Evolutionary conservation across 768 basidiomycete genomes (phyloP), one percentile per base, ranked within the genome.

Genomic region (Mycena olivaceomarginata): DNA sequence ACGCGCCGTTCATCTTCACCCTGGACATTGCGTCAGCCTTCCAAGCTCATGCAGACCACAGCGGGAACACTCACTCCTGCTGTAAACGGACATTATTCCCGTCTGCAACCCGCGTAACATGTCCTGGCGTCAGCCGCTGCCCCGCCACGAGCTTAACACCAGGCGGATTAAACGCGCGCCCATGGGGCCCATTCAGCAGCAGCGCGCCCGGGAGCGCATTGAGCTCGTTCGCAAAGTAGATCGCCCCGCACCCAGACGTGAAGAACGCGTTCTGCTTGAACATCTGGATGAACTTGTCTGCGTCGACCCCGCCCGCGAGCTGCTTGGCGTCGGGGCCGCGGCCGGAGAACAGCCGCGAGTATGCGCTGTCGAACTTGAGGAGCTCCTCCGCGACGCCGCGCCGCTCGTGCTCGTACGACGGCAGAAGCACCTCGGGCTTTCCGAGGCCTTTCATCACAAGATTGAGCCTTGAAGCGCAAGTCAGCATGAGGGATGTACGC

Each of bases 301-400:
- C 57, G 56, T 79, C 75, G 65, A 79, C 75, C 25, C 78, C 78
- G 37, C 70, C 70, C 7, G 78, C 69, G 6, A 79, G 75, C 31
- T 79, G 78, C 70, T 20, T 46, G 13, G 75, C 78, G 67, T 79
- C 78, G 53, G 69, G 59, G 1, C 75, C 75, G 51, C 78, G 76
- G 1, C 79, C 85, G 15, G 86, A 87, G 81, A 87, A 88, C 53
- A 87, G 78, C 11, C 83, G 81, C 15, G 84, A 82, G 78, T 88
- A 87, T 74, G 86, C 86, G 63, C 83, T 82, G 78, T 89, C 88
- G 70, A 87, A 87, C 60, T 86, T 81, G 80, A 89, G 88, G 43
- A 90, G 85, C 56, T 87, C 86, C 66, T 87, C 81, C 1, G 88
- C 88, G 75, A 81, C 83, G 43, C 82, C 82, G 65, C 85, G 84